Base-by-base conservation (phyloP, 2,329 filamentous ascomycete genomes). In the Penicillium sp. region DNA sequence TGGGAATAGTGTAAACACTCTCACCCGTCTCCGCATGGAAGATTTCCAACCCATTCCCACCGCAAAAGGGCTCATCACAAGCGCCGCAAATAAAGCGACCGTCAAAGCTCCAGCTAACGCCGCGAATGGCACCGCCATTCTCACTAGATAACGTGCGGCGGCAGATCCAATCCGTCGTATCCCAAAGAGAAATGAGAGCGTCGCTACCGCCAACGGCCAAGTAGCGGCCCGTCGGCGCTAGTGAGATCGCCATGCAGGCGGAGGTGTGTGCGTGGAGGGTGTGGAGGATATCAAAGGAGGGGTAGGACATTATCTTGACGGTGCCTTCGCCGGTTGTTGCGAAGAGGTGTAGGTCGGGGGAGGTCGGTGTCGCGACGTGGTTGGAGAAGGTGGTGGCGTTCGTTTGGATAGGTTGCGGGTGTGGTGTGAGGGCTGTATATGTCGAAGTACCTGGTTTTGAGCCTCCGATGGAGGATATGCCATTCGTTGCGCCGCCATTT, bases 141-240 rank as follows among this genome's bases (percentile, higher is more conserved):
- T 72, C 68, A 47, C 77, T 81, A 1, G 78, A 79, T 8, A 82
- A 68, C 0, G 80, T 82, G 41, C 80, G 78, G 28, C 75, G 76
- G 61, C 80, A 82, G 54, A 81, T 76, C 80, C 80, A 82, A 65
- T 82, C 80, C 2, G 75, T 79, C 4, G 80, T 82, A 67, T 82
- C 80, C 79, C 80, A 82, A 34, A 82, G 76, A 12, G 79, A 80
- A 50, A 82, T 80, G 35, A 82, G 72, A 11, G 80, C 78, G 67
- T 82, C 80, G 54, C 77, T 78, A 35, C 79, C 80, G 39, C 80
- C 80, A 22, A 81, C 70, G 20, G 80, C 80, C 25, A 82, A 73
- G 64, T 82, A 82, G 58, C 79, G 79, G 50, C 78, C 78, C 28
- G 75, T 80, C 1, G 80, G 80, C 12, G 77, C 76, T 34, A 80